Base-by-base conservation (phyloP, 2,329 filamentous ascomycete species). In the Septoria petroselini region DNA sequence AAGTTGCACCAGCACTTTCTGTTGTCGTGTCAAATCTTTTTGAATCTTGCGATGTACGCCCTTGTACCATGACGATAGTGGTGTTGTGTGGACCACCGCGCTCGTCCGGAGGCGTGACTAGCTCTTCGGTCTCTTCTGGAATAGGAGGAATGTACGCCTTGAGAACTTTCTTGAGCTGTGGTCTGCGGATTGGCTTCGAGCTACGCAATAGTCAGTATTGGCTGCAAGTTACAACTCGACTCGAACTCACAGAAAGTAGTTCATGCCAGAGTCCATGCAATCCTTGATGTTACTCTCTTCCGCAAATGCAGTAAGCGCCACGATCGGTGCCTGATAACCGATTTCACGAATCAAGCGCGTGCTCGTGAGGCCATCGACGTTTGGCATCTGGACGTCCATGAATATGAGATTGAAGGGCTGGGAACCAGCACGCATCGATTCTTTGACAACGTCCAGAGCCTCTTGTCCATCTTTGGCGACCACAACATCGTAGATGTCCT, bases 241-340 rank as follows among this genome's bases (percentile, higher is more conserved):
- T 7, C 12, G 3, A 2, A 44, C 48, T 43, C 31, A 78, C 34
- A 95, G 75, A 68, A 95, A 95, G 71, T 90, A 89, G 63, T 95
- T 82, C 91, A 95, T 95, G 51, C 91, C 91, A 1, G 84, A 90
- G 53, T 91, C 88, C 67, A 93, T 85, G 68, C 75, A 77, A 58
- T 75, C 71, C 58, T 71, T 63, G 50, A 68, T 64, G 62, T 95
- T 95, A 68, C 84, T 89, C 67, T 95, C 90, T 64, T 95, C 90
- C 0, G 88, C 84, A 62, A 95, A 95, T 1, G 91, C 91, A 8
- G 90, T 95, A 34, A 96, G 72, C 0, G 91, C 91, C n/a, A 96
- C 89, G 54, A 96, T 96, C 0, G 91, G 91, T 1, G 87, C 86
- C 7, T 80, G 83, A 70, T 93, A 96, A 1, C 91, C 91, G 74